Evolutionary conservation across 257 asterid species (phyloP), one percentile per base, ranked within the genome.

Genomic region (Penstemon newberryi): DNA sequence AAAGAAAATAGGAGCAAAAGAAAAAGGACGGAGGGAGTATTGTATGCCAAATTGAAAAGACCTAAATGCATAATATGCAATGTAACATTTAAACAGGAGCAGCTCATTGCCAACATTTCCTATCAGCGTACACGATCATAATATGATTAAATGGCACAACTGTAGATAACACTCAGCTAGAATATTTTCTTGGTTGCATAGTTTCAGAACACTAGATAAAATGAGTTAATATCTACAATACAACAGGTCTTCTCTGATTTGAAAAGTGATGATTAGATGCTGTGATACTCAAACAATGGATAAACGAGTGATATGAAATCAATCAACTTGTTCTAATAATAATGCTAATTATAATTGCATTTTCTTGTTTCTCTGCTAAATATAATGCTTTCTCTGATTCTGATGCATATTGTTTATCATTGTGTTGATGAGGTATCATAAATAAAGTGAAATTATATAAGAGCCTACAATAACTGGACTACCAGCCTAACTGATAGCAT

Each of bases 111-210:
- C 71, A 38, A 43, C 36, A 42, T 46, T 44, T 13, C 41, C 19
- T 36, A 6, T 43, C 3, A 19, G 13, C 13, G 39, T 15, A 25
- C 39, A 19, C 7, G 40, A 46, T 19, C 43, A n/a, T 38, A 55
- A 3, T n/a, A 12, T 46, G 8, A 46, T 9, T 46, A 46, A 7
- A 12, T 46, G 1, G 18, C 18, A 15, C 18, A 15, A 5, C 9
- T 45, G 50, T 45, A 8, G 56, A 63, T n/a, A 53, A 59, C 25
- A 13, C 56, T 50, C 43, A 6, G 37, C 66, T 53, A 59, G 50
- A 3, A 58, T 38, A 57, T 12, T 9, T n/a, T 25, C 6, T 38
- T 42, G 50, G 52, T 56, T 64, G 33, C 50, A 57, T 36, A 37
- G 56, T 63, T 46, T 11, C 15, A 12, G 15, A 42, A 44, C 4